A percentile compares a stretch with the other conserved stretches of the same genome.
phyloP scores from a whole-genome alignment of 768 basidiomycete species.

The Suillus tomentosus region DNA sequence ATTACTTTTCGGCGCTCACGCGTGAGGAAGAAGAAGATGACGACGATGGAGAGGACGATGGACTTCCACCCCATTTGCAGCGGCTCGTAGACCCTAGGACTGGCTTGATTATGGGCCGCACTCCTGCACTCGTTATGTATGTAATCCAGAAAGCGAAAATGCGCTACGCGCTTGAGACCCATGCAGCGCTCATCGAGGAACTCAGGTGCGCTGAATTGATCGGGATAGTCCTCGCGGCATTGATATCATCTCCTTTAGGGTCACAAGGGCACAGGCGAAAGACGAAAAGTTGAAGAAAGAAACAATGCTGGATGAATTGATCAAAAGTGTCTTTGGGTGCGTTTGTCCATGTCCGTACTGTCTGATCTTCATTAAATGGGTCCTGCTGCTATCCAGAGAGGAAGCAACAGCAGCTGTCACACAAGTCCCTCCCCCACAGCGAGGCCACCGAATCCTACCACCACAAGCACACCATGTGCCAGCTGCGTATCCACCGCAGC shows the following conservation, averaged over 20 bases:
- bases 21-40: slow-evolving; percentile 20
- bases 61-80: slow-evolving; percentile 55
- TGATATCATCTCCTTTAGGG: slow-evolving; percentile 25
- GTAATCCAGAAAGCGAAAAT: slow-evolving; percentile 71
- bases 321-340: slow-evolving; percentile 54
- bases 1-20: slow-evolving; percentile 34
- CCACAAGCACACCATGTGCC: slow-evolving; percentile 19
- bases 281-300: slow-evolving; percentile 64
- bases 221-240: not conserved
- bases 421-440: slow-evolving; percentile 13
- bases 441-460: slow-evolving; percentile 12
- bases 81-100: slow-evolving; percentile 56
- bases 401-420: slow-evolving; percentile 25
- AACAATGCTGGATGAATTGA: slow-evolving; percentile 53
- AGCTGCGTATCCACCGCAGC: slow-evolving; percentile 15
- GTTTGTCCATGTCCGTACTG: slow-evolving; percentile 19
- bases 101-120: slow-evolving; percentile 66
- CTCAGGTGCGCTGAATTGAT: slow-evolving; percentile 37
- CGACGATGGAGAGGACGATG: slow-evolving; percentile 43
- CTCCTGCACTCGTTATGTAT: slow-evolving; percentile 74
- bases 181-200: slow-evolving; percentile 66
- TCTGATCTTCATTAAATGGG: not conserved
- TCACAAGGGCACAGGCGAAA: slow-evolving; percentile 51
- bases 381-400: slow-evolving; percentile 21
- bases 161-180: slow-evolving; percentile 65